phyloP scores from a whole-genome alignment of 2,329 filamentous ascomycete genomes.

The Cytospora paraplurivora region DNA sequence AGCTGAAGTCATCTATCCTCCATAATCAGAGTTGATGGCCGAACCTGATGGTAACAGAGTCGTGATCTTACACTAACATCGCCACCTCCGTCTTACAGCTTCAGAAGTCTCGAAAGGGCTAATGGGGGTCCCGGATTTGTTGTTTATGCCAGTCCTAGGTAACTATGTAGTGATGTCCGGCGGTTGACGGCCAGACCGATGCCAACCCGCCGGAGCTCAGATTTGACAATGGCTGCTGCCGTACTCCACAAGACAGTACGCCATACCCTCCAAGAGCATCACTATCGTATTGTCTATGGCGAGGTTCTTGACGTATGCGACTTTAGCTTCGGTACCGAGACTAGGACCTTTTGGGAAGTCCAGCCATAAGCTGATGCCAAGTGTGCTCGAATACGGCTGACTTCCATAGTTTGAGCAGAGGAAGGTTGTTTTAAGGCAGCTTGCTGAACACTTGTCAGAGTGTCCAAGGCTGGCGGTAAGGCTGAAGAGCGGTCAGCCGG shows the following conservation, averaged over 20 bases:
- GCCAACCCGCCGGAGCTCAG: not conserved
- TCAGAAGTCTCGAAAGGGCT: not conserved
- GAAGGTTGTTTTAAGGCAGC: not conserved
- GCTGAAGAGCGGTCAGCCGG: not conserved
- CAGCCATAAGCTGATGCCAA: not conserved
- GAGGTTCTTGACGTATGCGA: not conserved
- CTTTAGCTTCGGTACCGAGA: not conserved
- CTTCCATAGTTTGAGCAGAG: not conserved
- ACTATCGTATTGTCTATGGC: not conserved
- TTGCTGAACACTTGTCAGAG: not conserved
- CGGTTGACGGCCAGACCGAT: not conserved
- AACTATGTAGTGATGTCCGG: not conserved
- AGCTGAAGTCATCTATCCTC: too few relatives aligned
- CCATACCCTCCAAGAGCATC: not conserved
- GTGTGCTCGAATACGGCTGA: not conserved
- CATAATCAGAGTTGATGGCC: not conserved
- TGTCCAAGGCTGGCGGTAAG: not conserved
- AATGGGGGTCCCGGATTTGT: not conserved
- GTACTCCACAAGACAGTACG: slow-evolving; percentile 7
- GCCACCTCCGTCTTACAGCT: slow-evolving; percentile 2
- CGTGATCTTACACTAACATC: not conserved
- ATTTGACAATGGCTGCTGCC: slow-evolving; percentile 7
- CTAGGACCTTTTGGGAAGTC: not conserved
- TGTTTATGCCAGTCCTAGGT: not conserved
- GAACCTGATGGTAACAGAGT: too few relatives aligned